Evolutionary conservation across 129 eudicot species (phyloP).

Genomic region (Pittosporum tobira): DNA sequence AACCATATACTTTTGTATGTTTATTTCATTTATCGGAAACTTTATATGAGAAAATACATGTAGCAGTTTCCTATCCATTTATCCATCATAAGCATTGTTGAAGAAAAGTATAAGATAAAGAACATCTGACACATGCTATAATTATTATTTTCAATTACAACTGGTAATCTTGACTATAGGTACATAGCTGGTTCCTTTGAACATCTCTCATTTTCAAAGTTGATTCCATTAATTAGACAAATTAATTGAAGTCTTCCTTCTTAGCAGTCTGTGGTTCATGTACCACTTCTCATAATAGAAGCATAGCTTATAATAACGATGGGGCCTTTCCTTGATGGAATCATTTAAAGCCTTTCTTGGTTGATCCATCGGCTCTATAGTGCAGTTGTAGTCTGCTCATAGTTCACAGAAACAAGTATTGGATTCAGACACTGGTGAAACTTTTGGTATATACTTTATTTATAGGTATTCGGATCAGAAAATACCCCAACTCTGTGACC

Average conservation of each 20-base stretch:
- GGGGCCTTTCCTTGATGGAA: constrained; percentile 10
- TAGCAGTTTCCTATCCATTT: no score
- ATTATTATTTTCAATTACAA: constrained; percentile 23
- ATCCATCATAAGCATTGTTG: no score
- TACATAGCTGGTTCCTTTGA: constrained; percentile 15
- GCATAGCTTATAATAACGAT: constrained; percentile 11
- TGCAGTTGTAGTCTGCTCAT: constrained; percentile 41
- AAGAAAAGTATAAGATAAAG: background rate
- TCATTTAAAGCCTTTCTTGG: constrained; percentile 8
- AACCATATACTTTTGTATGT: no score
- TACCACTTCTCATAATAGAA: constrained; percentile 13
- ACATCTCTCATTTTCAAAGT: constrained; percentile 19
- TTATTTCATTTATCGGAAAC: no score
- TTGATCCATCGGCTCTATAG: constrained; percentile 19
- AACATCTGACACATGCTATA: constrained; percentile 21
- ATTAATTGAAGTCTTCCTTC: constrained; percentile 10
- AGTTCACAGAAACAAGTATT: background rate
- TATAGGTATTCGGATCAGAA: background rate
- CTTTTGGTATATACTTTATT: constrained; percentile 3
- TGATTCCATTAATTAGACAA: constrained; percentile 19
- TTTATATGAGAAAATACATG: no score
- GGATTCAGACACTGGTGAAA: constrained; percentile 7
- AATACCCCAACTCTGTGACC: constrained; percentile 47
- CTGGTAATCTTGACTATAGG: constrained; percentile 19
- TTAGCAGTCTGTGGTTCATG: constrained; percentile 21